Percentiles rank a stretch among this genome's conserved stretches.
phyloP scores from a whole-genome alignment of 148 eudicot genomes.

The Silene conica region DNA sequence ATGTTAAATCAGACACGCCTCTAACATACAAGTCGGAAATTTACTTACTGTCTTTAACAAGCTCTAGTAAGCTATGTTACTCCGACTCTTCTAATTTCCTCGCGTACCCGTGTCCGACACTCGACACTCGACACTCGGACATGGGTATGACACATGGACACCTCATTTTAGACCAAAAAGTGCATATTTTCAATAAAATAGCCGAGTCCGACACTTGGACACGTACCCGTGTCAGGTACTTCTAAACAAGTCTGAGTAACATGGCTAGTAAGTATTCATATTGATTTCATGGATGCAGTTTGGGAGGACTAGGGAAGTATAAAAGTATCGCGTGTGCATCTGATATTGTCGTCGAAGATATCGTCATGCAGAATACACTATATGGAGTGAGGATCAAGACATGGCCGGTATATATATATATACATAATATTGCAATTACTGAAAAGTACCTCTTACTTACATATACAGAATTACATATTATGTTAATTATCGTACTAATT shows the following conservation, averaged over 20 bases:
- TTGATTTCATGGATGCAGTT: slow-evolving; percentile 29
- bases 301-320: slow-evolving; percentile 81
- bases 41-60: neutral
- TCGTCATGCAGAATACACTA: slow-evolving; percentile 45
- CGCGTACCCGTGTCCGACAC: too few species aligned
- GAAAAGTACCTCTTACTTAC: neutral
- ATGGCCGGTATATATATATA: slow-evolving; percentile 63
- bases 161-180: too few species aligned
- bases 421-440: neutral
- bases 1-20: too few species aligned
- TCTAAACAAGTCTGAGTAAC: too few species aligned
- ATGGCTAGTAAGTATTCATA: too few species aligned
- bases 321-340: slow-evolving; percentile 71
- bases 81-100: too few species aligned
- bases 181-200: too few species aligned
- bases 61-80: neutral
- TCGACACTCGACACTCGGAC: too few species aligned
- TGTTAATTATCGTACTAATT: neutral
- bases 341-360: slow-evolving; percentile 53
- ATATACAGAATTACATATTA: neutral
- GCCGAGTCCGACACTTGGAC: too few species aligned
- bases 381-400: slow-evolving; percentile 86
- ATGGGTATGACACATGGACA: too few species aligned
- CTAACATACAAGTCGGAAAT: neutral
- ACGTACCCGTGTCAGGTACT: too few species aligned